Percentiles rank a stretch among this genome's conserved stretches.
Evolutionary conservation across 2,329 filamentous ascomycete genomes (phyloP).

Genomic region (Podosphaera fusca): DNA sequence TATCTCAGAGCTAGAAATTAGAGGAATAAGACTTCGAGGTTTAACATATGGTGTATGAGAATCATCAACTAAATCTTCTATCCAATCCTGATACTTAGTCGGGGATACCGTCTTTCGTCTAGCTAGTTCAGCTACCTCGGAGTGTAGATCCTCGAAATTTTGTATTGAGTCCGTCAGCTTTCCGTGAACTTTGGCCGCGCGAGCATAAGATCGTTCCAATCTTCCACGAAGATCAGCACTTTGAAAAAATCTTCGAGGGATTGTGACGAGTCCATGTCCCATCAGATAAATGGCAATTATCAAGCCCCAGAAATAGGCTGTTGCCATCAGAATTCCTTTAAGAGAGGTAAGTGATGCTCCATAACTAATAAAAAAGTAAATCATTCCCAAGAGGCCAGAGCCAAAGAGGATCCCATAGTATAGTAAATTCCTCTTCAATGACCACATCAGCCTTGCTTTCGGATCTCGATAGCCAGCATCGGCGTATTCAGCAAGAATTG

Average conservation of each 20-base stretch:
- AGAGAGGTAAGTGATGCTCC: constrained; percentile 49
- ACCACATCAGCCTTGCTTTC: constrained; percentile 59
- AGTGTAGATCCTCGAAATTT: constrained; percentile 58
- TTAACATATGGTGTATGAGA: constrained; percentile 42
- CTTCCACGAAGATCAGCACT: constrained; percentile 55
- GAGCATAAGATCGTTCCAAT: constrained; percentile 50
- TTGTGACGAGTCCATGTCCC: constrained; percentile 85
- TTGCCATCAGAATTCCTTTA: constrained; percentile 72
- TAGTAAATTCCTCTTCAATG: constrained; percentile 63
- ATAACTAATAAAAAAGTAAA: constrained; percentile 66
- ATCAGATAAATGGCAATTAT: constrained; percentile 87
- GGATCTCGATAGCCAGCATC: constrained; percentile 84
- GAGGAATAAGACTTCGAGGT: constrained; percentile 21
- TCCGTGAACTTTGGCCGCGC: constrained; percentile 66
- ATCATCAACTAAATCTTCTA: constrained; percentile 73
- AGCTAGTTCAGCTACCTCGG: constrained; percentile 56
- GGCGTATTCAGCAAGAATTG: constrained; percentile 79
- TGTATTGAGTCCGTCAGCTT: constrained; percentile 66
- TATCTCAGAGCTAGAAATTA: constrained; percentile 21
- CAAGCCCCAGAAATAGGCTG: constrained; percentile 86
- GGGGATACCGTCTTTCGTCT: constrained; percentile 61
- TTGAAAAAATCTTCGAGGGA: constrained; percentile 60
- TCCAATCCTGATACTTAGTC: constrained; percentile 68
- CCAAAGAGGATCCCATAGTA: constrained; percentile 67
- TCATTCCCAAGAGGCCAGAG: constrained; percentile 43